Conservation (phyloP, 768 basidiomycete species). For the Tulasnella sp. region DNA sequence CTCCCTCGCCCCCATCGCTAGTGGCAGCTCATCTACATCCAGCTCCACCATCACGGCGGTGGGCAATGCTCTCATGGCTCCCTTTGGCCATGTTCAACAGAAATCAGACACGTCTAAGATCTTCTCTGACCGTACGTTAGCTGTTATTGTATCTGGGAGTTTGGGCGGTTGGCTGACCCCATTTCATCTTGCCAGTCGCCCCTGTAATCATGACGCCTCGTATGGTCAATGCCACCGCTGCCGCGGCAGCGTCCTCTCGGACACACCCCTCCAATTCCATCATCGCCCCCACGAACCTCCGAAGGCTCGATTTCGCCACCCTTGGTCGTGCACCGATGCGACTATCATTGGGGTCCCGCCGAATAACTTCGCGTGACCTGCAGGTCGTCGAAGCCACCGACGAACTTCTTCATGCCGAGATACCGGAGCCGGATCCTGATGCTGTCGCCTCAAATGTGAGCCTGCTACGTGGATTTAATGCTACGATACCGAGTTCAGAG, state of each 20-base stretch:
- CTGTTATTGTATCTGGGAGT: background rate
- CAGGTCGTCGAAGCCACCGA: conserved; percentile 74
- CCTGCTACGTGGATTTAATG: conserved; percentile 82
- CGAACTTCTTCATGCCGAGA: conserved; percentile 55
- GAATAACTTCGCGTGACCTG: conserved; percentile 72
- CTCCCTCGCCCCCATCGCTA: too few species aligned
- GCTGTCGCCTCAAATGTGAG: conserved; percentile 64
- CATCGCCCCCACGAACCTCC: conserved; percentile 21
- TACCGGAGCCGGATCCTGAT: conserved; percentile 52
- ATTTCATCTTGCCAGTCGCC: conserved; percentile 47
- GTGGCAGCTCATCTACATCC: background rate
- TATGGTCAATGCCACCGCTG: conserved; percentile 50
- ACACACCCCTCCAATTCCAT: conserved; percentile 24
- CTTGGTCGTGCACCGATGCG: conserved; percentile 69
- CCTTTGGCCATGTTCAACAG: conserved; percentile 40
- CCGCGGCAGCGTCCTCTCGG: conserved; percentile 52
- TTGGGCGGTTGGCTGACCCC: conserved; percentile 4
- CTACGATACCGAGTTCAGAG: conserved; percentile 86
- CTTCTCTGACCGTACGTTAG: conserved; percentile 56
- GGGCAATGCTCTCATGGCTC: conserved; percentile 59
- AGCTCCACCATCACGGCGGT: background rate
- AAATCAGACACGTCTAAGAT: conserved; percentile 62
- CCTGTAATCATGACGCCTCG: conserved; percentile 84
- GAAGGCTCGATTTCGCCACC: conserved; percentile 53
- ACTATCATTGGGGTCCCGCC: conserved; percentile 49